Base-by-base conservation (phyloP, 805 yeast genomes). In the Wickerhamomyces bisporus region DNA sequence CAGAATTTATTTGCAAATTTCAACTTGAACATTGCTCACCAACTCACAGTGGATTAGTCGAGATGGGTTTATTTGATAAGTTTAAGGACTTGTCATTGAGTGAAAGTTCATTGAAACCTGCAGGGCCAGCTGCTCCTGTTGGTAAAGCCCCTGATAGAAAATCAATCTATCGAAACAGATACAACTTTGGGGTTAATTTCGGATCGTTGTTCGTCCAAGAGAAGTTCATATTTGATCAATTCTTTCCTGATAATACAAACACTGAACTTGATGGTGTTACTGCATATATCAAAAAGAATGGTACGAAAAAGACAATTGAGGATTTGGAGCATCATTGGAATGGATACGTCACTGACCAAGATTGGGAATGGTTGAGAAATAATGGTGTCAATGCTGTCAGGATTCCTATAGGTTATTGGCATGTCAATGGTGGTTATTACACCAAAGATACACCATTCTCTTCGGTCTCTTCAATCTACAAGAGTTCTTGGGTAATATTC, bases 321-420 rank as follows among this genome's bases (percentile, higher is more conserved):
- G 65, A 62, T 47, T 60, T 82, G 38, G 85, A 81, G 44, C 42
- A 61, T 2, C 95, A 85, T 57, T 91, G 93, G 85, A 60, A 56
- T 7, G 52, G 54, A 8, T 89, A 77, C 55, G 67, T 83, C 41
- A 56, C 58, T 25, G 85, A 79, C 39, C 71, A 71, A 7, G 97
- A 91, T 55, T 89, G 96, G 95, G 52, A 71, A 16, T 87, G 87
- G 85, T 60, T 91, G 21, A 58, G 65, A 32, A 63, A 68, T 16
- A 71, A 69, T 37, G 85, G 86, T 7, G 85, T 85, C n/a, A 86
- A 86, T 18, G 75, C 88, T 2, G 70, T 91, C 5, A 71, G 98
- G 51, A 70, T 91, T 1, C 98, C 98, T 7, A 62, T 91, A 46
- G 98, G 98, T 0, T 91, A 85, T 60, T 91, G 96, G 96, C 79